Conservation (phyloP, 2,329 filamentous ascomycete genomes). For the Xylaria sp. region DNA sequence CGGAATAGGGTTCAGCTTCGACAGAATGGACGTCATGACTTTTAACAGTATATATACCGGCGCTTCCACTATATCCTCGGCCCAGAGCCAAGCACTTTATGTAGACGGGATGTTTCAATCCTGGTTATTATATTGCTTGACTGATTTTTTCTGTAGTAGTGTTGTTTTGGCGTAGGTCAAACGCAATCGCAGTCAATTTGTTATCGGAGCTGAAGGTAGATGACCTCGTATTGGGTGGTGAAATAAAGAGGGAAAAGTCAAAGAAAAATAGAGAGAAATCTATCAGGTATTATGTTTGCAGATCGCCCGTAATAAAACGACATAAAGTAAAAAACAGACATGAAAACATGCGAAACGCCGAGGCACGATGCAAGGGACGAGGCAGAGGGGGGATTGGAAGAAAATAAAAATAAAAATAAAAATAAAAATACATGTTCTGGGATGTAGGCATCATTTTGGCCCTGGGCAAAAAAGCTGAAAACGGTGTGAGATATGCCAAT, state of each 20-base stretch:
- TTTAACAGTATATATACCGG: not conserved
- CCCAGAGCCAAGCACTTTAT: not conserved
- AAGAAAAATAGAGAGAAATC: not conserved
- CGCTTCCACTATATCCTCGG: not conserved
- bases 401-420: not conserved
- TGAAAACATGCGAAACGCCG: slow-evolving; percentile 1
- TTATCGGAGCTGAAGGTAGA: not conserved
- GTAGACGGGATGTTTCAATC: not conserved
- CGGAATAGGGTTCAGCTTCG: slow-evolving; percentile 74
- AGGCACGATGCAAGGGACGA: not conserved
- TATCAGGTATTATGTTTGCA: slow-evolving; percentile 25
- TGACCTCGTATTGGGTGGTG: not conserved
- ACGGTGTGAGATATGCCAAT: slow-evolving; percentile 19
- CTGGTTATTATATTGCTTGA: not conserved
- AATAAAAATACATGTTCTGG: not conserved
- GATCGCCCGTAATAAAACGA: not conserved
- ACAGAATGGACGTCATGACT: slow-evolving; percentile 57
- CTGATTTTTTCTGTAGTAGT: not conserved
- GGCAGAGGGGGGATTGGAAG: not conserved
- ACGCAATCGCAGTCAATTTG: not conserved
- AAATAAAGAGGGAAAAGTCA: not conserved
- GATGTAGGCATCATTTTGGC: not conserved
- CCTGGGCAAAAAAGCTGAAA: not conserved
- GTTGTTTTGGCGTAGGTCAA: not conserved
- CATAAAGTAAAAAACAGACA: slow-evolving; percentile 1